Evolutionary conservation across 83 land plant species (phyloP), one percentile per base, ranked within the genome.

Genomic region (Diphasiastrum complanatum): DNA sequence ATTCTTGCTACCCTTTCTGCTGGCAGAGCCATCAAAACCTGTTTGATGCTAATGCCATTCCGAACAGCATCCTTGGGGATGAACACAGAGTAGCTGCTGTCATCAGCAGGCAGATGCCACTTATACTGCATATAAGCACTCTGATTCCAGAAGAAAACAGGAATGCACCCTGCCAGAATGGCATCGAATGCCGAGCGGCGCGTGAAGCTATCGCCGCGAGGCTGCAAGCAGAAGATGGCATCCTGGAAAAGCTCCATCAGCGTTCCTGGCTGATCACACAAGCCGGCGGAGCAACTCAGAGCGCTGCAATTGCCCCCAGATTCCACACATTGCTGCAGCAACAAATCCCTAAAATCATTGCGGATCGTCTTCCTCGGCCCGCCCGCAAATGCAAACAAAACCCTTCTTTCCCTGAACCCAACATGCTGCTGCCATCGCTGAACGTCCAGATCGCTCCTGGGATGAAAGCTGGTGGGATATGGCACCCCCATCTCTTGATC

Each of bases 141-240:
- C 58, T 54, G 58, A n/a, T 30, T 54, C 58, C 58, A 54, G 33
- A 54, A 54, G 33, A 54, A n/a, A n/a, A n/a, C n/a, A n/a, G n/a
- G n/a, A n/a, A n/a, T n/a, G n/a, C n/a, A n/a, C n/a, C n/a, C n/a
- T 25, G 58, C 58, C n/a, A 54, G 34, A 25, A 54, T 14, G 3
- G 58, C 24, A 28, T 54, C 58, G 33, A 54, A 54, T 14, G 29
- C 29, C 6, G 58, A 54, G n/a, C 58, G 4, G n/a, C 33, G 4
- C 11, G 58, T 54, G 58, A 25, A 54, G 58, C 29, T 28, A 25
- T 54, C 58, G 16, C 58, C 58, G n/a, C 58, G 4, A 25, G 58
- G 58, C 6, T 54, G 58, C 33, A 54, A 54, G n/a, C 58, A 54
- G 33, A 54, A 54, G 4, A 14, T 54, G 11, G 58, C 24, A 25